phyloP scores from a whole-genome alignment of 2,329 filamentous ascomycete species.

The Colletotrichum viniferum region DNA sequence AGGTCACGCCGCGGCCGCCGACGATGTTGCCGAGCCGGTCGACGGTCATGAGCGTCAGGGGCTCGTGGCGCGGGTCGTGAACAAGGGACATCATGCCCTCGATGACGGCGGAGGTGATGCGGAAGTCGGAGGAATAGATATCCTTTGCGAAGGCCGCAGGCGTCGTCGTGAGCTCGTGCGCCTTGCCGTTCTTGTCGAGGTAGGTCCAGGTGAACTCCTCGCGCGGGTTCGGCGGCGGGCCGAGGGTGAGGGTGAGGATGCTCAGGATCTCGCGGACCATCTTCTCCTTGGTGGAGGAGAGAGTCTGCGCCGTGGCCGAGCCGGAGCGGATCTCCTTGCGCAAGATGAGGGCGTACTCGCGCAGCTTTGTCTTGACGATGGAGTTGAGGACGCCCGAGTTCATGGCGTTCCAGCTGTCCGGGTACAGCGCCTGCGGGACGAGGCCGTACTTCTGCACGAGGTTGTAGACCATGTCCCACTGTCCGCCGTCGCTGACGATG shows the following conservation, averaged over 20 bases:
- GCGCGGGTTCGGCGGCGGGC: conserved; percentile 74
- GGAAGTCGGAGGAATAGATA: conserved; percentile 64
- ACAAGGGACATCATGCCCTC: conserved; percentile 79
- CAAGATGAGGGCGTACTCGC: conserved; percentile 80
- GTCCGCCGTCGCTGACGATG: conserved; percentile 81
- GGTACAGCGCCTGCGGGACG: conserved; percentile 82
- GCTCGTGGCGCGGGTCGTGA: conserved; percentile 82
- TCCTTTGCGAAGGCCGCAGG: conserved; percentile 76
- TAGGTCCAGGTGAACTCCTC: conserved; percentile 82
- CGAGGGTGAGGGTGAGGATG: conserved; percentile 82
- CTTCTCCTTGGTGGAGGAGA: conserved; percentile 64
- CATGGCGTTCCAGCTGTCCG: conserved; percentile 80
- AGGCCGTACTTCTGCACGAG: conserved; percentile 86
- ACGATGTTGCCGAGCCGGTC: conserved; percentile 81
- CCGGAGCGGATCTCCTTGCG: conserved; percentile 54
- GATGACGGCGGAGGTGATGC: conserved; percentile 65
- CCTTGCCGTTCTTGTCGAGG: conserved; percentile 69
- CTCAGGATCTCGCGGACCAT: conserved; percentile 83
- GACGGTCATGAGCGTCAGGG: conserved; percentile 75
- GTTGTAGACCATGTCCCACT: conserved; percentile 93
- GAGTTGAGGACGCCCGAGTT: conserved; percentile 72
- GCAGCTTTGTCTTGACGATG: conserved; percentile 81
- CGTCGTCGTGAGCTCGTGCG: conserved; percentile 66
- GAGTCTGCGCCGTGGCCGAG: conserved; percentile 37
- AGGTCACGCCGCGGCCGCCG: conserved; percentile 75